These are phyloP conservation scores for Didymosphaeria variabile DNA, from an alignment of 2,329 filamentous ascomycete species.

Conservation along the genomic window DNA sequence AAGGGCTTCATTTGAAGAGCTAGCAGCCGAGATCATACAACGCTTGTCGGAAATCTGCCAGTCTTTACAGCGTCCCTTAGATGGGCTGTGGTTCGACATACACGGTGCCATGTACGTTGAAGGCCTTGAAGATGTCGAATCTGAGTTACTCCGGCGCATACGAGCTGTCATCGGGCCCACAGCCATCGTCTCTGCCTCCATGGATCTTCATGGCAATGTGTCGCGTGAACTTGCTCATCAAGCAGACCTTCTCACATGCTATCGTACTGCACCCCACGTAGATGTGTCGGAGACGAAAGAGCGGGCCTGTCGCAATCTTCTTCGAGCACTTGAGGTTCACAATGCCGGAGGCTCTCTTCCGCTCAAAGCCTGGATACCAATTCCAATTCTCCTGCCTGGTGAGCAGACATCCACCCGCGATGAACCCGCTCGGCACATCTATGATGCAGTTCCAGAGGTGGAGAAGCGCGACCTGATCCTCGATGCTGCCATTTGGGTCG, in stretches of 20 bases:
- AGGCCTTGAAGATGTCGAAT: slow-evolving; percentile 13
- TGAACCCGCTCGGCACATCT: slow-evolving; percentile 9
- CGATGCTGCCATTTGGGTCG: slow-evolving; percentile 11
- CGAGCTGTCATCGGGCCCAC: slow-evolving; percentile 11
- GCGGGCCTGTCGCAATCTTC: slow-evolving; percentile 10
- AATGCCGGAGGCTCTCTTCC: neutral
- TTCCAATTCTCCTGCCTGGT: slow-evolving; percentile 12
- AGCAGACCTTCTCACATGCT: slow-evolving; percentile 7
- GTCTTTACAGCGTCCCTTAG: neutral
- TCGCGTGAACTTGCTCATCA: slow-evolving; percentile 5
- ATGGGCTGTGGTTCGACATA: slow-evolving; percentile 16
- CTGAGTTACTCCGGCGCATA: slow-evolving; percentile 8
- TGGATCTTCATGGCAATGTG: slow-evolving; percentile 16
- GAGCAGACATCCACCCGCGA: slow-evolving; percentile 12
- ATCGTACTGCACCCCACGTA: slow-evolving; percentile 12
- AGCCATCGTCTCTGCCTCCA: slow-evolving; percentile 11
- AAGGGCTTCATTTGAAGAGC: slow-evolving; percentile 7
- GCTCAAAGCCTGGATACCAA: slow-evolving; percentile 14
- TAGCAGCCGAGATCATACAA: slow-evolving; percentile 2
- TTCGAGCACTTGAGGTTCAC: neutral
- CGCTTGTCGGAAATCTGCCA: slow-evolving; percentile 4
- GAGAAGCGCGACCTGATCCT: slow-evolving; percentile 2
- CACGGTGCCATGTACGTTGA: slow-evolving; percentile 16
- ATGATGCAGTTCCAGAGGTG: slow-evolving; percentile 7
- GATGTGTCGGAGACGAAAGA: slow-evolving; percentile 13